Conservation (phyloP, 495 filamentous ascomycete species). For the Chlorociboria aeruginascens region DNA sequence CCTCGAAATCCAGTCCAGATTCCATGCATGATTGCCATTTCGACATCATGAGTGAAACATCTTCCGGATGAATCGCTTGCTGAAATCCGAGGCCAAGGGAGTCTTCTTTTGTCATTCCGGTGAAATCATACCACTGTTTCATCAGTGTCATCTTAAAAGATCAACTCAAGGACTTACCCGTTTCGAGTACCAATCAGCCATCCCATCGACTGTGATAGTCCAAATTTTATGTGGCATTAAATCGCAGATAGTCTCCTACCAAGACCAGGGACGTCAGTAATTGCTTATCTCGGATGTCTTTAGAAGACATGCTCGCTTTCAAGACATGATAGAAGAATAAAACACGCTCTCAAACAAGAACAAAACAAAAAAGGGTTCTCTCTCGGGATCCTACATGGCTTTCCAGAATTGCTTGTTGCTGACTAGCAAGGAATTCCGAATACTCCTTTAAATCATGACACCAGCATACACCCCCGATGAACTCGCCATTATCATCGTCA, state of each 20-base stretch:
- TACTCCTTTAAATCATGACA: conserved; percentile 48
- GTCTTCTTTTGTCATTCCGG: conserved; percentile 42
- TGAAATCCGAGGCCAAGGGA: conserved; percentile 26
- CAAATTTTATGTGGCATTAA: conserved; percentile 60
- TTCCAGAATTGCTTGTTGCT: conserved; percentile 47
- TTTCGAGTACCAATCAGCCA: conserved; percentile 53
- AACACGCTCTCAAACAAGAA: no score
- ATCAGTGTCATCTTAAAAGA: neutral
- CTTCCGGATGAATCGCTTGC: conserved; percentile 37
- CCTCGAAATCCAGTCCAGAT: conserved; percentile 51
- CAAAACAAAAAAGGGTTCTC: no score
- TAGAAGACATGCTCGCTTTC: no score
- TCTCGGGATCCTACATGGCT: conserved; percentile 22
- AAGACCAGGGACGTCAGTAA: no score
- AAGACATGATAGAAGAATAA: no score
- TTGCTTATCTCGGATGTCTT: no score
- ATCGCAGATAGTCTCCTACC: conserved; percentile 45
- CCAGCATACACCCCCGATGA: conserved; percentile 51
- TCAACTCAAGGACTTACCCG: conserved; percentile 26
- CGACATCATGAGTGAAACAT: conserved; percentile 33
- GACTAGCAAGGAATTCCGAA: conserved; percentile 35
- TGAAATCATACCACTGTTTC: conserved; percentile 43
- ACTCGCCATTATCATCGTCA: conserved; percentile 47
- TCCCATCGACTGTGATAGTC: conserved; percentile 48
- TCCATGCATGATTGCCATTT: conserved; percentile 42